A percentile compares a stretch with the other conserved stretches of the same genome.
phyloP scores from a whole-genome alignment of 306 rosid species.

The Trifolium dubium region DNA sequence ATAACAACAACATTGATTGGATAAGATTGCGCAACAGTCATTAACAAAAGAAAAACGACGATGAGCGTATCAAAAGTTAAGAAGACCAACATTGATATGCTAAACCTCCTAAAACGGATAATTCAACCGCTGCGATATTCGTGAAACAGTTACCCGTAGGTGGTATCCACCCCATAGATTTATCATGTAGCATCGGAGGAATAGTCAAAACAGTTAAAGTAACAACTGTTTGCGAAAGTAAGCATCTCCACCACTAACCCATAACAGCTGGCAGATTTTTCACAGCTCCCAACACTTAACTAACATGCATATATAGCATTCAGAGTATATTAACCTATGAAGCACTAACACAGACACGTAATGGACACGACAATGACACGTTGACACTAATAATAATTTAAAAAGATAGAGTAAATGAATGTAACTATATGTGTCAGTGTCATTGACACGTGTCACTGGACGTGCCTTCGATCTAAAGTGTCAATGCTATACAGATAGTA shows the following conservation, averaged over 20 bases:
- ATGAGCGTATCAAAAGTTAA: not conserved
- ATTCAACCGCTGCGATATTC: not conserved
- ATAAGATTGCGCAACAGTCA: conserved; percentile 34
- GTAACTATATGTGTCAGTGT: not conserved
- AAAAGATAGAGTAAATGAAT: not conserved
- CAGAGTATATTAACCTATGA: not conserved
- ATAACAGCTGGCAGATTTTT: conserved; percentile 14
- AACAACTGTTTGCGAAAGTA: not conserved
- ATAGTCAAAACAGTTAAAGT: not conserved
- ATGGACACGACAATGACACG: not conserved
- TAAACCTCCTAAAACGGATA: not conserved
- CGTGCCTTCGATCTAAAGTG: not conserved
- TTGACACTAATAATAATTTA: not conserved
- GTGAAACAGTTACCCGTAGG: not conserved
- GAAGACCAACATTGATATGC: conserved; percentile 4
- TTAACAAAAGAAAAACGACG: conserved; percentile 7
- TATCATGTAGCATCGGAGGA: not conserved
- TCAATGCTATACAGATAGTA: not conserved
- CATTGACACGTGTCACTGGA: not conserved
- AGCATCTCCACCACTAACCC: conserved; percentile 24
- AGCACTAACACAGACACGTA: not conserved
- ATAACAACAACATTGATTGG: conserved; percentile 33
- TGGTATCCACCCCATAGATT: not conserved
- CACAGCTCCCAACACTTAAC: conserved; percentile 2
- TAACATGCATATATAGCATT: conserved; percentile 4